phyloP scores from a whole-genome alignment of 176 grass and related monocot genomes.

The Dactylis glomerata region DNA sequence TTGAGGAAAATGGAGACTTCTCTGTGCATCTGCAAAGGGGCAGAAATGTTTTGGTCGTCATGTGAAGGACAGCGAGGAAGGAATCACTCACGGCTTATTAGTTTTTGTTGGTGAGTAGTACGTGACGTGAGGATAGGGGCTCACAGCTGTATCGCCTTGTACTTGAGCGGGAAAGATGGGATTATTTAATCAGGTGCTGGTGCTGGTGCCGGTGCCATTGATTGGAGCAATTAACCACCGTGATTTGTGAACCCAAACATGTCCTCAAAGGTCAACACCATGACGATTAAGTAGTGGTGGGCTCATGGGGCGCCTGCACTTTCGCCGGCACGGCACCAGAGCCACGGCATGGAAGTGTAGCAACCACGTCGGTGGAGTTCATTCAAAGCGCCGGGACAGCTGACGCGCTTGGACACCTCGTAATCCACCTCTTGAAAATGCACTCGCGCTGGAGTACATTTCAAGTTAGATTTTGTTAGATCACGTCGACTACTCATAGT shows the following conservation, averaged over 20 bases:
- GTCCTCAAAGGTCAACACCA: conserved; percentile 13
- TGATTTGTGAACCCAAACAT: neutral
- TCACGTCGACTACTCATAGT: too few relatives aligned
- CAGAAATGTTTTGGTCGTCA: neutral
- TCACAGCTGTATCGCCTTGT: conserved; percentile 15
- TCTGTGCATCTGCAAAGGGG: neutral
- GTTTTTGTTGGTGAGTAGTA: neutral
- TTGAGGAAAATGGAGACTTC: neutral
- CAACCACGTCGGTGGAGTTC: neutral
- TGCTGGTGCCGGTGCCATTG: neutral
- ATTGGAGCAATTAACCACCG: neutral
- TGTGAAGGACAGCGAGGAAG: conserved; percentile 22
- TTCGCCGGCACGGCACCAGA: neutral
- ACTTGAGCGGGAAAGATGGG: neutral
- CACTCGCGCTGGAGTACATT: too few relatives aligned
- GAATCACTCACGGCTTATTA: neutral
- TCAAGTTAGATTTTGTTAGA: too few relatives aligned
- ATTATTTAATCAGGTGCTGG: neutral
- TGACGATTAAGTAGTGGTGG: neutral
- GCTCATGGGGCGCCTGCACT: neutral
- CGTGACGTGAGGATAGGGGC: conserved; percentile 12
- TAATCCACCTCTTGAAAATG: too few relatives aligned
- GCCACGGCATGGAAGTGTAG: neutral
- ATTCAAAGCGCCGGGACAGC: neutral
- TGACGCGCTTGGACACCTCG: too few relatives aligned